Conservation (phyloP, 352 stramenopile species). For the Phytophthora lateralis region DNA sequence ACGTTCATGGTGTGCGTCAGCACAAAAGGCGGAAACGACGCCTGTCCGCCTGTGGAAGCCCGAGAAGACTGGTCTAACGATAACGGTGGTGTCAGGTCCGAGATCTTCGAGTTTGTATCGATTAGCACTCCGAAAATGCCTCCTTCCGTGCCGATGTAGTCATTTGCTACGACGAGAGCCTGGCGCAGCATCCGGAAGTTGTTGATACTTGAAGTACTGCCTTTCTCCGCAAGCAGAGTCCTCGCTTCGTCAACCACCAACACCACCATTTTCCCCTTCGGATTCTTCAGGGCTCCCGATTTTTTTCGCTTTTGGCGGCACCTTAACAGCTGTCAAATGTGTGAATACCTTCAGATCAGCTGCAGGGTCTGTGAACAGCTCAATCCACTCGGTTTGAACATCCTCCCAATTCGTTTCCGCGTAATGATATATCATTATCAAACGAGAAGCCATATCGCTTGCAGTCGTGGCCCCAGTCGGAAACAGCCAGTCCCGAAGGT, state of each 20-base stretch:
- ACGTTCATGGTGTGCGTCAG: constrained; percentile 19
- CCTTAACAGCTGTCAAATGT: not conserved
- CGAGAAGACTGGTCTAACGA: constrained; percentile 4
- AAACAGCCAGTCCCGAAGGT: constrained; percentile 19
- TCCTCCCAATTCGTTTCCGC: constrained; percentile 1
- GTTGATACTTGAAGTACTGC: not conserved
- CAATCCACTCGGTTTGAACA: constrained; percentile 4
- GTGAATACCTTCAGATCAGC: not conserved
- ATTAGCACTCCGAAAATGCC: constrained; percentile 18
- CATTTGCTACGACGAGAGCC: constrained; percentile 2
- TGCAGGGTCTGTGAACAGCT: constrained; percentile 1
- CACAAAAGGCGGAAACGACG: constrained; percentile 16
- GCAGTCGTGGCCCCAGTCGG: not conserved
- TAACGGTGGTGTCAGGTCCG: constrained; percentile 1
- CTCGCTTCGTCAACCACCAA: constrained; percentile 20
- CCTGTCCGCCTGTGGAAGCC: not conserved
- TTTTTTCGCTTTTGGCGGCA: too few relatives aligned
- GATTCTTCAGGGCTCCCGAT: not conserved
- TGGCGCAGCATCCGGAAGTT: not conserved
- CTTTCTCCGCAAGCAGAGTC: not conserved
- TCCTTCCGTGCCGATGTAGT: not conserved
- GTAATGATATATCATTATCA: constrained; percentile 1
- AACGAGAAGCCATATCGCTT: not conserved
- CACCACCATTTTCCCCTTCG: constrained; percentile 9
- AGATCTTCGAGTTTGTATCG: constrained; percentile 18